Base-by-base conservation (phyloP, 2,329 filamentous ascomycete species). In the Alternaria sp. region DNA sequence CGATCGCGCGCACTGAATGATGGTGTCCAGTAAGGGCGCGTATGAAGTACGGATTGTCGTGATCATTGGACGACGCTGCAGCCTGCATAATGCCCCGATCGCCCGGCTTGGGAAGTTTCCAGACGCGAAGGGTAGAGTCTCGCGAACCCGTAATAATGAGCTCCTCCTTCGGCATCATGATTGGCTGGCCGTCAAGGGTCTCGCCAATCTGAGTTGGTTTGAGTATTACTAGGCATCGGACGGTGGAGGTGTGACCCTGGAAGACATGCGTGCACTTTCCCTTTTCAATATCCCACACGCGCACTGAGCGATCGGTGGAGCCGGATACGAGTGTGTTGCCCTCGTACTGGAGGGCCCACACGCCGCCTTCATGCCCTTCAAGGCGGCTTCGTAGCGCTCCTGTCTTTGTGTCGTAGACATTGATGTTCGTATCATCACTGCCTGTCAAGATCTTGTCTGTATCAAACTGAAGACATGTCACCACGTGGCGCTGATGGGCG, bases 231-330 rank as follows among this genome's bases (percentile, higher is more conserved):
- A 99, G 83, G 76, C 96, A 99, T 67, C 96, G 90, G 4, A 99
- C 96, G 13, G 96, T 99, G 45, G 95, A 98, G 10, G 96, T 99
- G 77, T 99, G 96, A 1, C 96, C 96, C 76, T 97, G 94, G 78
- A 99, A 99, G 1, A 97, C 91, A 77, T 99, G 96, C 11, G 94
- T 95, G 79, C 95, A 97, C 49, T 92, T 88, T 1, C 94, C 96
- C 72, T 91, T 91, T 75, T 97, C 93, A 67, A 99, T 97, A 77
- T 99, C 95, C 96, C 96, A 99, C 0, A 99, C 95, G n/a, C 96
- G 90, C n/a, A 99, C 96, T 11, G 96, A 97, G 50, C 96, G 87
- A 80, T 99, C 96, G 0, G 96, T 99, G 7, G 94, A 97, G 3
- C 96, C 96, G 15, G 96, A 99, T 3, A 99, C 96, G 19, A 99